A percentile compares a stretch with the other conserved stretches of the same genome.
phyloP scores from a whole-genome alignment of 2,329 filamentous ascomycete genomes.

The Pestalotiopsis sp. region DNA sequence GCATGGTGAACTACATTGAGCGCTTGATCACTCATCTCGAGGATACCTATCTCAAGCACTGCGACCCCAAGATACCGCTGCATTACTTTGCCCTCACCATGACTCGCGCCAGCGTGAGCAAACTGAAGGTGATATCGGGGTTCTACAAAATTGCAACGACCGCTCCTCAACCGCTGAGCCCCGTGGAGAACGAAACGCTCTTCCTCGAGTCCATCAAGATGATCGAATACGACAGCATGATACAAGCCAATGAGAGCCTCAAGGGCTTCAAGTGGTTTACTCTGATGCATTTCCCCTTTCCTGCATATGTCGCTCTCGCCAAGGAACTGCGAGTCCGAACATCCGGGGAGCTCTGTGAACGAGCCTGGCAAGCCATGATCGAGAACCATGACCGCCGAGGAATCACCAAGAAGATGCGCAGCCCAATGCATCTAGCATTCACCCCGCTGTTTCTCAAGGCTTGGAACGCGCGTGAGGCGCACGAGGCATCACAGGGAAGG shows the following conservation, averaged over 20 bases:
- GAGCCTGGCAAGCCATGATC: conserved; percentile 59
- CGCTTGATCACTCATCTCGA: conserved; percentile 58
- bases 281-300: conserved; percentile 60
- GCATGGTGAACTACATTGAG: conserved; percentile 51
- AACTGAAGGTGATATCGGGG: conserved; percentile 57
- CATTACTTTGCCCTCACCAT: conserved; percentile 62
- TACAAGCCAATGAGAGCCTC: conserved; percentile 52
- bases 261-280: conserved; percentile 61
- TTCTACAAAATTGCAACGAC: conserved; percentile 50
- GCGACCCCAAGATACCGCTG: conserved; percentile 59
- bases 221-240: conserved; percentile 60
- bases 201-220: conserved; percentile 58
- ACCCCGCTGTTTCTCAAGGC: conserved; percentile 61
- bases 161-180: conserved; percentile 38
- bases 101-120: conserved; percentile 56
- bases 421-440: conserved; percentile 60
- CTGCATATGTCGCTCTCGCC: conserved; percentile 62
- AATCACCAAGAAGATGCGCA: conserved; percentile 50
- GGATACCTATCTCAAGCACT: conserved; percentile 55
- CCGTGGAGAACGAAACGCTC: conserved; percentile 51
- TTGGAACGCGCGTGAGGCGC: conserved; percentile 59
- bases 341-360: conserved; percentile 57
- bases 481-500: conserved; percentile 46
- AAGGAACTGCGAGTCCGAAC: conserved; percentile 55
- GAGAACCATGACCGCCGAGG: conserved; percentile 56